phyloP scores from a whole-genome alignment of 116 monocot genomes.

The Dioscorea cayenensis region DNA sequence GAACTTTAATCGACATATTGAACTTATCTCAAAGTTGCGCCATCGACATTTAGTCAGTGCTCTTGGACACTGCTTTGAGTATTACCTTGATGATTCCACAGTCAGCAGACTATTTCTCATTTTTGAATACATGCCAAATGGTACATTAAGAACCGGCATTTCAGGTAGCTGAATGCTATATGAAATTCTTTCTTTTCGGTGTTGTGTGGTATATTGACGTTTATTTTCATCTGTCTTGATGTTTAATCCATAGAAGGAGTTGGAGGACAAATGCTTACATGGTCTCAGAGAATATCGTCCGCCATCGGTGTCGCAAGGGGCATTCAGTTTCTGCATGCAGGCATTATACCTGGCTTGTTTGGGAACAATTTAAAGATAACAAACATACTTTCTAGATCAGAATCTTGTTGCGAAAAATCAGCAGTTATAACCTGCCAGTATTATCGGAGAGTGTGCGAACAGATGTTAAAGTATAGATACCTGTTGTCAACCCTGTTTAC shows the following conservation, averaged over 20 bases:
- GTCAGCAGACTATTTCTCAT: constrained; percentile 73
- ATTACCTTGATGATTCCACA: constrained; percentile 67
- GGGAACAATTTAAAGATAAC: constrained; percentile 63
- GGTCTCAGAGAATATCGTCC: constrained; percentile 74
- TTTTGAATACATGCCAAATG: constrained; percentile 70
- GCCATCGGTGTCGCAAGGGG: constrained; percentile 87
- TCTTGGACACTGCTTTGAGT: constrained; percentile 88
- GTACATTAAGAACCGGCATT: constrained; percentile 64
- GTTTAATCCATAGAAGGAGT: constrained; percentile 25
- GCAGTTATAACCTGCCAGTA: constrained; percentile 75
- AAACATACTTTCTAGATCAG: constrained; percentile 74
- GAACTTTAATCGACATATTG: constrained; percentile 59
- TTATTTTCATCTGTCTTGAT: not conserved
- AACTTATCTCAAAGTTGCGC: constrained; percentile 82
- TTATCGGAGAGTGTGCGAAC: constrained; percentile 39
- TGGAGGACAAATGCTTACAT: constrained; percentile 58
- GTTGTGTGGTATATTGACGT: not conserved
- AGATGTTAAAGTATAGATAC: constrained; percentile 32
- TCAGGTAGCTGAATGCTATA: constrained; percentile 33
- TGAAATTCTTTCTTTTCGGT: not conserved
- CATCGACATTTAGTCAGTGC: constrained; percentile 85
- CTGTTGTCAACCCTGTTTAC: not conserved
- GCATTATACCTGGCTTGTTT: constrained; percentile 83
- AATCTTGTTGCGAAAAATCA: constrained; percentile 82
- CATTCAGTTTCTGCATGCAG: constrained; percentile 82